Evolutionary conservation across 1,284 basidiomycete species (phyloP), one percentile per base, ranked within the genome.

Genomic region (Macrocystidia cucumis): DNA sequence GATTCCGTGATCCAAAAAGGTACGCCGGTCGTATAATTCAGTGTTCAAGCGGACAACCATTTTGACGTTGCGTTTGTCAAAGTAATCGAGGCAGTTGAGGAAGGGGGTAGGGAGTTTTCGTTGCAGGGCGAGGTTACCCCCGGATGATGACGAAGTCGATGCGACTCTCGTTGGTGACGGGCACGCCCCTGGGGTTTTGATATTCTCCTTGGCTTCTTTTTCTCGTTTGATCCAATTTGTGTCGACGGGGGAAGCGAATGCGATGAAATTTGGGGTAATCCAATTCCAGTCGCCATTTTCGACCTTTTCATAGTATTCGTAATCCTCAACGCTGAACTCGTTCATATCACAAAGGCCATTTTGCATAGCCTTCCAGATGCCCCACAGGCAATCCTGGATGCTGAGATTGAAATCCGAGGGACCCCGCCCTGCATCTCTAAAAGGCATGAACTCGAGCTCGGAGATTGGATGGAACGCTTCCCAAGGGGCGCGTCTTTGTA

Each of bases 281-380:
- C 89, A 91, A 55, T 99, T 99, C 82, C 95, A 93, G 57, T 99
- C 96, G 4, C 96, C 96, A 52, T 96, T 92, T 63, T 91, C 84
- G 21, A 93, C 90, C 54, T 90, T 91, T 59, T 96, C 95, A 54
- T 92, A 97, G 55, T 74, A 83, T 56, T 95, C 91, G 53, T 95
- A 95, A 45, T 92, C 89, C 45, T 89, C 84, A 31, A 87, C 78
- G 46, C 72, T 80, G 59, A 98, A 98, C 41, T 89, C 80, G 48
- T 88, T 87, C 67, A 98, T 82, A 53, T 96, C 86, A 51, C 93
- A 81, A 2, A 99, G 72, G 1, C 83, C 81, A 44, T 87, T 78
- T 52, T 90, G 78, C 63, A 93, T 85, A 0, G 93, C 96, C 55
- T 96, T 95, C 74, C 89, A 91, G 35, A 96, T 66, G 11, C 96